Evolutionary conservation across 805 yeast genomes (phyloP).

Genomic region (Wickerhamiella siamensis): DNA sequence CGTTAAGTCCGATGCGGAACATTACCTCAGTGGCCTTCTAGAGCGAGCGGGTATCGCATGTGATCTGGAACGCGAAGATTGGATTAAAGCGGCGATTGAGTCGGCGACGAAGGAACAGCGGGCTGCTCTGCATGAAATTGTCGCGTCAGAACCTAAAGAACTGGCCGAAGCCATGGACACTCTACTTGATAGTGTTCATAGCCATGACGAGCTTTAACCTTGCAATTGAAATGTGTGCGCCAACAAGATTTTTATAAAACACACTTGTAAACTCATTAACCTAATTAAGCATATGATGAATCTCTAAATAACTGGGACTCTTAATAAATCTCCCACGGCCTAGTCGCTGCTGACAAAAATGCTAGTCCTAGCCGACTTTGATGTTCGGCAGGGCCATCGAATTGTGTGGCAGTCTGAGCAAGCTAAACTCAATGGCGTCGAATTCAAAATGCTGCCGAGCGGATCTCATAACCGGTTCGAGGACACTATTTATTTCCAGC

Average conservation of each 20-base stretch:
- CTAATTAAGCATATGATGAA: no score
- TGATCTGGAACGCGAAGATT: not conserved
- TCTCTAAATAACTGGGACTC: no score
- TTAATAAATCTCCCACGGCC: no score
- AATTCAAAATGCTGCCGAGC: conserved; percentile 53
- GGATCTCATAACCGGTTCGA: conserved; percentile 41
- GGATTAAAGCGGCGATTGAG: not conserved
- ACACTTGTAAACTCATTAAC: no score
- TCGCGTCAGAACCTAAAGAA: not conserved
- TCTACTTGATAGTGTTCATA: not conserved
- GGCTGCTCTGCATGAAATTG: not conserved
- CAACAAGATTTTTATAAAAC: no score
- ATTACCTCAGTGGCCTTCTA: not conserved
- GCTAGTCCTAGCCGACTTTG: conserved; percentile 38
- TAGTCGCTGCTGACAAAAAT: no score
- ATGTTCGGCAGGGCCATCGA: conserved; percentile 37
- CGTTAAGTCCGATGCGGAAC: not conserved
- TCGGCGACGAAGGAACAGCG: not conserved
- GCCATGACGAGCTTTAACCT: not conserved
- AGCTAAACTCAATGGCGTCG: conserved; percentile 31
- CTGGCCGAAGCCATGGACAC: not conserved
- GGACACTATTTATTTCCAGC: conserved; percentile 42
- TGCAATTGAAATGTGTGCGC: no score
- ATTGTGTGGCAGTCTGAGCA: conserved; percentile 30
- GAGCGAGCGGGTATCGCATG: not conserved